Evolutionary conservation across 2,329 filamentous ascomycete species (phyloP), one percentile per base, ranked within the genome.

Genomic region (Trichoderma koningiopsis): DNA sequence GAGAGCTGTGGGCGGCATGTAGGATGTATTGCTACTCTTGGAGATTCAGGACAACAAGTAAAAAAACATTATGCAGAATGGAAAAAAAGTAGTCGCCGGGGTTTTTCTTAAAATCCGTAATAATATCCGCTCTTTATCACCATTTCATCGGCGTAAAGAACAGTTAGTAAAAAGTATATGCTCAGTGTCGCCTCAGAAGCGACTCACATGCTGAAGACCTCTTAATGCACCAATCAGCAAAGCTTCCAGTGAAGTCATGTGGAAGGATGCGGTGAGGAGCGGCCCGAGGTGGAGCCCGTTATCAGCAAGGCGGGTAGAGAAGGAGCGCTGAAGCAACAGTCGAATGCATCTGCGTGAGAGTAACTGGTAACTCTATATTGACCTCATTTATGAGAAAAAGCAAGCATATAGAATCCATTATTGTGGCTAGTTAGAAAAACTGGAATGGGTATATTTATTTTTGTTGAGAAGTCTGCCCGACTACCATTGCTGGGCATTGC

Each of bases 271-370:
- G 55, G 40, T 6, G 40, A 61, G 29, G 59, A 22, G 59, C 59
- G 59, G 59, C 59, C 59, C 59, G 59, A 61, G 14, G 59, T 49
- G 59, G 59, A 49, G 29, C 59, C 16, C 24, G 7, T 27, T 40
- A 37, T 29, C 7, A 31, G 53, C 5, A 14, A 19, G 27, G 19
- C 14, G 40, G 35, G 37, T 22, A n/a, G 59, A 29, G 37, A 27
- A 31, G 27, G 59, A 31, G 59, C 16, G 47, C 47, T 24, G 43
- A 49, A 49, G 11, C n/a, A 49, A 49, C n/a, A 13, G 10, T 10
- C 11, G n/a, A 49, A 4, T 10, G 40, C 8, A 43, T 1, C 16
- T 43, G 19, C 40, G 19, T 43, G 40, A 8, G 33, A 35, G 33
- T 4, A 35, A 13, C 4, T 35, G 33, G 13, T 14, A 35, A 5